These are phyloP conservation scores for Trichomonascaceae sp. DNA, from an alignment of 1,139 yeast genomes.

Conservation along the genomic window DNA sequence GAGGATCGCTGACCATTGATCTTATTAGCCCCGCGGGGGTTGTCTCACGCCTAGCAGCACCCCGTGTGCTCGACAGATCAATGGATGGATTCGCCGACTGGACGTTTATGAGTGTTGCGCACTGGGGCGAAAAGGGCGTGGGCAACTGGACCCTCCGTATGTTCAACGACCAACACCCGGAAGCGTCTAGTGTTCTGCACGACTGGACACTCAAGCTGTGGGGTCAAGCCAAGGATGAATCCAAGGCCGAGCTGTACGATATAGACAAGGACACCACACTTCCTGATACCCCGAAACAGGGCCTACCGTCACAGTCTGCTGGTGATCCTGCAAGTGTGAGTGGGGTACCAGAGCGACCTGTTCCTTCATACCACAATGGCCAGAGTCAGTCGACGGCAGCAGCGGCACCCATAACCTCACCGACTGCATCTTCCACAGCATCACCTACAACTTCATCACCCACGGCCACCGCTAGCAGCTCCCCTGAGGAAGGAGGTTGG, in stretches of 20 bases:
- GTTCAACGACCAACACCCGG: constrained; percentile 30
- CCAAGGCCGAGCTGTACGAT: constrained; percentile 39
- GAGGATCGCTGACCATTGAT: constrained; percentile 62
- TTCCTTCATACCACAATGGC: constrained; percentile 1
- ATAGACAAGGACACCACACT: constrained; percentile 12
- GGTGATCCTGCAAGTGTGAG: neutral
- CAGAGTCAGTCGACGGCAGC: constrained; percentile 4
- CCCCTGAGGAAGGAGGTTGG: neutral
- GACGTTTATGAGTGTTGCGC: constrained; percentile 97
- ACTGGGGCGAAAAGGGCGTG: constrained; percentile 80
- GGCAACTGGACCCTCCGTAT: constrained; percentile 81
- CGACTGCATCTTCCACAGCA: constrained; percentile 5
- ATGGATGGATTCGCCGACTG: constrained; percentile 57
- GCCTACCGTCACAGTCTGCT: neutral
- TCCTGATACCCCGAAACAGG: neutral
- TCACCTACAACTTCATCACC: constrained; percentile 6
- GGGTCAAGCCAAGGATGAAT: constrained; percentile 63
- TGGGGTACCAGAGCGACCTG: constrained; percentile 1
- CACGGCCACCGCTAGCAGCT: constrained; percentile 5
- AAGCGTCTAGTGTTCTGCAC: constrained; percentile 33
- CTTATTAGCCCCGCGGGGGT: constrained; percentile 68
- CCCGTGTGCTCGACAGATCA: constrained; percentile 46
- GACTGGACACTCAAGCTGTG: constrained; percentile 72
- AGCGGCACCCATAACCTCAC: constrained; percentile 6
- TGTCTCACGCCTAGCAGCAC: constrained; percentile 61